Conservation (phyloP, 768 basidiomycete genomes). For the Galerina marginata region DNA sequence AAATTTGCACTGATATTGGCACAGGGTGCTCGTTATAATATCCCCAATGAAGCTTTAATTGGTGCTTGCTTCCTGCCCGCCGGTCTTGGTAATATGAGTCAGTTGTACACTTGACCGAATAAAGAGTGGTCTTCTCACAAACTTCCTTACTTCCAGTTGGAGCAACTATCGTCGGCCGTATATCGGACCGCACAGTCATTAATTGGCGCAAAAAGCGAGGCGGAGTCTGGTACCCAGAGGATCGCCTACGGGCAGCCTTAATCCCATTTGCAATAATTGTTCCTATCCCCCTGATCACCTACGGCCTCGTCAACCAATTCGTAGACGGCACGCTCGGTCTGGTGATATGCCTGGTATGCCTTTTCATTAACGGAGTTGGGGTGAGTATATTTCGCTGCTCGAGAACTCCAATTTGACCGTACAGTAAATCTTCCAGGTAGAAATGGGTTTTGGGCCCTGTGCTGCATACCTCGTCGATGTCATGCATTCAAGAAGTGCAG, state of each 20-base stretch:
- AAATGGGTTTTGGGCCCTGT: constrained; percentile 58
- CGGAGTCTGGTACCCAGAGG: constrained; percentile 71
- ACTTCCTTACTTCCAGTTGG: constrained; percentile 13
- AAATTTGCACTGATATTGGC: background rate
- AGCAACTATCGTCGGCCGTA: constrained; percentile 20
- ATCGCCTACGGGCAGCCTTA: constrained; percentile 61
- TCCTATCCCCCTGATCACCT: constrained; percentile 55
- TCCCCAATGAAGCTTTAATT: constrained; percentile 60
- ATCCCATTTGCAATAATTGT: constrained; percentile 51
- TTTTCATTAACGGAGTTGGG: constrained; percentile 70
- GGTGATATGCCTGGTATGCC: constrained; percentile 51
- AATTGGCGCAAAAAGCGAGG: constrained; percentile 52
- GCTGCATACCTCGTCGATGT: constrained; percentile 66
- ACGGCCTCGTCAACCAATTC: constrained; percentile 57
- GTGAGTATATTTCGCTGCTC: constrained; percentile 37
- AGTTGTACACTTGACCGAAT: constrained; percentile 24
- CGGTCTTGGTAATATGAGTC: constrained; percentile 66
- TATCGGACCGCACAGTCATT: constrained; percentile 61
- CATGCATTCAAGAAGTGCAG: constrained; percentile 64
- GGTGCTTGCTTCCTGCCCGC: constrained; percentile 65
- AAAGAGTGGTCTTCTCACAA: background rate
- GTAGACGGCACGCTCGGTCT: constrained; percentile 57
- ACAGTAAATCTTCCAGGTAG: constrained; percentile 44
- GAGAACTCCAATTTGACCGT: background rate
- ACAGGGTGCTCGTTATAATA: constrained; percentile 63